Conservation (phyloP, 306 rosid genomes). For the Begonia masoniana region DNA sequence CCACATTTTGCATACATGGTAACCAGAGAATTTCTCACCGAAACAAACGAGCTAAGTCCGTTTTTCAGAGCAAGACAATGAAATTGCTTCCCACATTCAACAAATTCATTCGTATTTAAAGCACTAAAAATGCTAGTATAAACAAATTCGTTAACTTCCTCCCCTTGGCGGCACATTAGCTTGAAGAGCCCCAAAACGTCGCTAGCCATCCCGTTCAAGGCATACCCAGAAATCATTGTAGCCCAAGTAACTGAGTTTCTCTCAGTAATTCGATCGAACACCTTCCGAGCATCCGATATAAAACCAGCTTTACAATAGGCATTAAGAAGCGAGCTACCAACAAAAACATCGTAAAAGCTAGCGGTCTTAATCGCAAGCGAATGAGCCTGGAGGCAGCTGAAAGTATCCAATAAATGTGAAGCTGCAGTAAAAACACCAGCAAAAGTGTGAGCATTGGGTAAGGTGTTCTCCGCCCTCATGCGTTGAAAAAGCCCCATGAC, state of each 20-base stretch:
- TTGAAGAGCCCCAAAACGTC: constrained; percentile 44
- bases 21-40: constrained; percentile 65
- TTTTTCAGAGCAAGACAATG: constrained; percentile 53
- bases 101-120: constrained; percentile 18
- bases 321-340: constrained; percentile 55
- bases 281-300: constrained; percentile 41
- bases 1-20: constrained; percentile 79
- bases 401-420: constrained; percentile 18
- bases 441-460: constrained; percentile 57
- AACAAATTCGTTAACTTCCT: constrained; percentile 36
- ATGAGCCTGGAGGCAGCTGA: constrained; percentile 36
- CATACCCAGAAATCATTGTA: constrained; percentile 70
- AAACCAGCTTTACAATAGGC: constrained; percentile 50
- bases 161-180: constrained; percentile 22
- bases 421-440: constrained; percentile 50
- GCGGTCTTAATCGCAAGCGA: constrained; percentile 37
- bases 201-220: constrained; percentile 20
- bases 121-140: constrained; percentile 59
- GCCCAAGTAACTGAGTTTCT: constrained; percentile 74
- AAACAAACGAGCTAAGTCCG: constrained; percentile 43
- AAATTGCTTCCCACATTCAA: constrained; percentile 43
- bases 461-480: constrained; percentile 26
- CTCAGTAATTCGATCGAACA: constrained; percentile 58
- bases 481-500: constrained; percentile 41
- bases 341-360: constrained; percentile 47